Evolutionary conservation across 345 rosid genomes (phyloP).

Genomic region (Lumnitzera littorea): DNA sequence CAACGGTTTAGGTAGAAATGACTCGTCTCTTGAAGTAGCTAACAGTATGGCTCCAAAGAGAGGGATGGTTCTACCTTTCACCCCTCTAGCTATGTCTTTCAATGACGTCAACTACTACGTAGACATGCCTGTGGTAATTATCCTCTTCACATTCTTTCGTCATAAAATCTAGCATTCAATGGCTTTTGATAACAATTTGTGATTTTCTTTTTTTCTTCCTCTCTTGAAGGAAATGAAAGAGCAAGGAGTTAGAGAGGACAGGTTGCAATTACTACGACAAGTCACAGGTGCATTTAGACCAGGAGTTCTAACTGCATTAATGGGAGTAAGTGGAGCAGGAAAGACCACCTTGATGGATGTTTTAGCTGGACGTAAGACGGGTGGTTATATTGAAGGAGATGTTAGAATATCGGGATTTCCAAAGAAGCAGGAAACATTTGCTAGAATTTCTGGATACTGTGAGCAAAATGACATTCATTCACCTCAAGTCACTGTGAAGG

Average conservation of each 20-base stretch:
- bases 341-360: slow-evolving; percentile 98
- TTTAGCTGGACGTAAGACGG: slow-evolving; percentile 86
- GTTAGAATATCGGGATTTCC: slow-evolving; percentile 75
- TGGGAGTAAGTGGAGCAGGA: slow-evolving; percentile 99
- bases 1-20: slow-evolving; percentile 21
- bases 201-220: neutral
- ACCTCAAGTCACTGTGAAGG: slow-evolving; percentile 78
- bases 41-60: slow-evolving; percentile 36
- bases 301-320: slow-evolving; percentile 81
- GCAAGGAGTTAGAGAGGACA: slow-evolving; percentile 66
- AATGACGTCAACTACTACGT: slow-evolving; percentile 57
- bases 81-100: slow-evolving; percentile 73
- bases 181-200: neutral
- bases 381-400: slow-evolving; percentile 87
- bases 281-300: slow-evolving; percentile 90
- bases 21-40: slow-evolving; percentile 21
- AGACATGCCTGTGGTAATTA: slow-evolving; percentile 72
- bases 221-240: slow-evolving; percentile 72
- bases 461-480: slow-evolving; percentile 91
- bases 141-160: neutral
- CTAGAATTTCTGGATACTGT: slow-evolving; percentile 89
- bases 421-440: slow-evolving; percentile 86
- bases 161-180: neutral
- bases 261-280: slow-evolving; percentile 59
- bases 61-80: slow-evolving; percentile 86